Conservation (phyloP, 345 rosid genomes). For the Gossypium anomalum region DNA sequence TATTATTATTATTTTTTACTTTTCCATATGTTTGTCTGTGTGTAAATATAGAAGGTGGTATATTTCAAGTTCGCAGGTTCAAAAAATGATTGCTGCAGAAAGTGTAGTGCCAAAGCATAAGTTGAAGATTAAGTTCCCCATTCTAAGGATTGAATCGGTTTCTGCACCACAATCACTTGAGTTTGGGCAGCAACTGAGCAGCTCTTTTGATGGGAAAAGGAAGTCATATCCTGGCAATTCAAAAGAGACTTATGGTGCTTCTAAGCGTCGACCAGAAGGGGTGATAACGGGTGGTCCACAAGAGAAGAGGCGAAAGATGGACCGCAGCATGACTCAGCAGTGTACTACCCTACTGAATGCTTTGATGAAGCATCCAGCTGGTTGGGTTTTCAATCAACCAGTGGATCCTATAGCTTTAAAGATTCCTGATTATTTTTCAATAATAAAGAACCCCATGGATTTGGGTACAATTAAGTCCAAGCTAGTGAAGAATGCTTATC, state of each 20-base stretch:
- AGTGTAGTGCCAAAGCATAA: slow-evolving; percentile 23
- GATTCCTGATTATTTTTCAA: slow-evolving; percentile 80
- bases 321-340: slow-evolving; percentile 41
- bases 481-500: slow-evolving; percentile 39
- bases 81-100: slow-evolving; percentile 7
- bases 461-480: slow-evolving; percentile 60
- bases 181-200: slow-evolving; percentile 15
- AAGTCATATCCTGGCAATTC: slow-evolving; percentile 12
- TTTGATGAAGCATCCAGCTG: slow-evolving; percentile 38
- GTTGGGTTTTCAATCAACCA: slow-evolving; percentile 58
- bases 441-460: slow-evolving; percentile 80
- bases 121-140: slow-evolving; percentile 56
- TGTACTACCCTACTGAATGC: slow-evolving; percentile 46
- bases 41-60: not conserved
- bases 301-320: slow-evolving; percentile 55
- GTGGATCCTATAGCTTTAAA: slow-evolving; percentile 65
- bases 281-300: slow-evolving; percentile 27
- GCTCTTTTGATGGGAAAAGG: slow-evolving; percentile 19
- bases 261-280: slow-evolving; percentile 41
- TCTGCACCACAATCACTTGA: slow-evolving; percentile 23
- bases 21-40: not conserved
- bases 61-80: not conserved
- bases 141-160: slow-evolving; percentile 31
- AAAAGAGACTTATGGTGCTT: slow-evolving; percentile 17
- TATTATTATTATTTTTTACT: not conserved